A percentile compares a stretch with the other conserved stretches of the same genome.
Conservation (phyloP, 805 yeast species). For the Wickerhamomyces kurtzmanii region DNA sequence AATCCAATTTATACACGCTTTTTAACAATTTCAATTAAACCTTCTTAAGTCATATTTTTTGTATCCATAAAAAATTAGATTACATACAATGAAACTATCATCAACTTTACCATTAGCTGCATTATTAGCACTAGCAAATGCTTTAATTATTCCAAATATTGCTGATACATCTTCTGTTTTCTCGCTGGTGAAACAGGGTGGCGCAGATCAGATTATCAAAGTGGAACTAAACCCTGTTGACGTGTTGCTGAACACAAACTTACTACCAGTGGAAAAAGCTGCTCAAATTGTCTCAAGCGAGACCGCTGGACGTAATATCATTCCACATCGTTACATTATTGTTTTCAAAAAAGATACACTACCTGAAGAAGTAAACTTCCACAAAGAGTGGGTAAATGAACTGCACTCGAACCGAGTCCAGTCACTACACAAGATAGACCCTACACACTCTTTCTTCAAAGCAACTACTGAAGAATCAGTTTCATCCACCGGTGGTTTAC, state of each 20-base stretch:
- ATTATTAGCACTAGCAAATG: slow-evolving; percentile 29
- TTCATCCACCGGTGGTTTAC: slow-evolving; percentile 37
- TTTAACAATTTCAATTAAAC: too few species aligned
- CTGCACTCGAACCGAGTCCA: slow-evolving; percentile 37
- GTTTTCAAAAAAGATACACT: slow-evolving; percentile 64
- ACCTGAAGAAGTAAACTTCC: slow-evolving; percentile 47
- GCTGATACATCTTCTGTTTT: slow-evolving; percentile 29
- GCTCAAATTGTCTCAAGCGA: slow-evolving; percentile 41
- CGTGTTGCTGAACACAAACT: slow-evolving; percentile 5
- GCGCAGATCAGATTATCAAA: slow-evolving; percentile 4
- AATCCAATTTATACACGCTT: too few species aligned
- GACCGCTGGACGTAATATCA: slow-evolving; percentile 32
- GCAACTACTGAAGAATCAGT: slow-evolving; percentile 14
- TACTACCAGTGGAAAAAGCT: slow-evolving; percentile 11
- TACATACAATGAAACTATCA: slow-evolving; percentile 13
- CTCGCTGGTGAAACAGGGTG: slow-evolving; percentile 6
- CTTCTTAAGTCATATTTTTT: too few species aligned
- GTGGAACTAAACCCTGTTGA: slow-evolving; percentile 7
- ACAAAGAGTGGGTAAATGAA: slow-evolving; percentile 54
- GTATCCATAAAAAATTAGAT: too few species aligned
- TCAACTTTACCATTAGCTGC: slow-evolving; percentile 22
- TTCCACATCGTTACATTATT: slow-evolving; percentile 75
- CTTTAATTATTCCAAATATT: slow-evolving; percentile 56
- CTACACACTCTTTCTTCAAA: slow-evolving; percentile 28
- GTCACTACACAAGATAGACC: slow-evolving; percentile 21